phyloP scores from a whole-genome alignment of 2,329 filamentous ascomycete genomes.

The Fusarium euwallaceae region DNA sequence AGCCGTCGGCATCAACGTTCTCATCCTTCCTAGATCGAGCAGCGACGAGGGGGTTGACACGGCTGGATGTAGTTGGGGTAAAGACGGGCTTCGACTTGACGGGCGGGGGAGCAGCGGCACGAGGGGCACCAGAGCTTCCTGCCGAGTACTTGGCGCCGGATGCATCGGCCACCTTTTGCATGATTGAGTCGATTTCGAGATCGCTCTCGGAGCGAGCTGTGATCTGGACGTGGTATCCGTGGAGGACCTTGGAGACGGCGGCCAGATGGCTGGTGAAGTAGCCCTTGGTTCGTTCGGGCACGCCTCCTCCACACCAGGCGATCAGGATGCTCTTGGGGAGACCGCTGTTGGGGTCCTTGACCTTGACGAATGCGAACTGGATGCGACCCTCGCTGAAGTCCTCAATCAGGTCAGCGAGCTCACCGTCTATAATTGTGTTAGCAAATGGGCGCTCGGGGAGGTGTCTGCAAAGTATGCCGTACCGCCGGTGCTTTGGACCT shows the following conservation, averaged over 20 bases:
- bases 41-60: slow-evolving; percentile 74
- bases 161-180: slow-evolving; percentile 94
- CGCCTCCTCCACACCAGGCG: slow-evolving; percentile 96
- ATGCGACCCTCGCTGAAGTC: slow-evolving; percentile 97
- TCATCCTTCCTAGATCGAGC: slow-evolving; percentile 72
- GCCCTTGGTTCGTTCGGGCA: slow-evolving; percentile 97
- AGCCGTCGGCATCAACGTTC: slow-evolving; percentile 85
- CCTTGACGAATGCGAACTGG: slow-evolving; percentile 96
- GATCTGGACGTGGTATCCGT: slow-evolving; percentile 98
- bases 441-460: slow-evolving; percentile 13
- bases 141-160: slow-evolving; percentile 95
- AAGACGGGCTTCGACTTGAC: slow-evolving; percentile 92
- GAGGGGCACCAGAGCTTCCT: slow-evolving; percentile 68
- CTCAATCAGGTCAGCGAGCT: slow-evolving; percentile 89
- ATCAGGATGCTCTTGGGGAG: slow-evolving; percentile 95
- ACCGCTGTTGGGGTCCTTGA: slow-evolving; percentile 91
- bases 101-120: slow-evolving; percentile 71
- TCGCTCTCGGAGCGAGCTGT: slow-evolving; percentile 93
- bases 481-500: slow-evolving; percentile 94
- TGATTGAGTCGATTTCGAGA: slow-evolving; percentile 86
- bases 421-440: slow-evolving; percentile 75
- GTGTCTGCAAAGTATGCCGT: slow-evolving; percentile 39
- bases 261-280: slow-evolving; percentile 97
- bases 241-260: slow-evolving; percentile 90
- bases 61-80: slow-evolving; percentile 75